These are phyloP conservation scores for Fraxinus ornus DNA, from an alignment of 305 asterid genomes.

Conservation along the genomic window DNA sequence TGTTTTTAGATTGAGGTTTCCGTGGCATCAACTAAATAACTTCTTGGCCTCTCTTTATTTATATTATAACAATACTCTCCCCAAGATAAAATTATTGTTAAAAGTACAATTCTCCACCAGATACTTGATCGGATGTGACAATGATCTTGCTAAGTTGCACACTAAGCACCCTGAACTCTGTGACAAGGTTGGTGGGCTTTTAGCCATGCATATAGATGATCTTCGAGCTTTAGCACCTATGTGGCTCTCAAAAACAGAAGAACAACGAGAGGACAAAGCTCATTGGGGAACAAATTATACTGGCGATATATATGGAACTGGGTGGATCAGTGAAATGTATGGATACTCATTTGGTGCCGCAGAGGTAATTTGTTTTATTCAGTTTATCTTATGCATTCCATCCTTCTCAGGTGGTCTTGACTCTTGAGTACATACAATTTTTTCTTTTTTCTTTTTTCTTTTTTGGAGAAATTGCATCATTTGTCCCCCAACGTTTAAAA, in stretches of 20 bases:
- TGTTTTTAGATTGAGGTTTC: not conserved
- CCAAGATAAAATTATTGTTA: not conserved
- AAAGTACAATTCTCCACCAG: slow-evolving; percentile 40
- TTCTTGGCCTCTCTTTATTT: not conserved
- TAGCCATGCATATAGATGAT: slow-evolving; percentile 97
- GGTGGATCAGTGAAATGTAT: slow-evolving; percentile 99
- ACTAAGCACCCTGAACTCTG: slow-evolving; percentile 89
- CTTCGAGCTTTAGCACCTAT: slow-evolving; percentile 87
- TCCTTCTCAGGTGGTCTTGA: not conserved
- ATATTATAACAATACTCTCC: not conserved
- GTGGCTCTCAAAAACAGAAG: slow-evolving; percentile 96
- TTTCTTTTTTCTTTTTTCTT: not conserved
- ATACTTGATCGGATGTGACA: slow-evolving; percentile 92
- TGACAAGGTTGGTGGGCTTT: slow-evolving; percentile 97
- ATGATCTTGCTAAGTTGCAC: slow-evolving; percentile 81
- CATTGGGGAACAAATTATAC: slow-evolving; percentile 93
- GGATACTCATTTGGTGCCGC: slow-evolving; percentile 99
- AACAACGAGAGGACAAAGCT: slow-evolving; percentile 75
- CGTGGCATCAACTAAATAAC: not conserved
- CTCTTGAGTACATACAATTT: not conserved
- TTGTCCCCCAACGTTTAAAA: not conserved
- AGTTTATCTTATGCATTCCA: not conserved
- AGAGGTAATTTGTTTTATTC: slow-evolving; percentile 49
- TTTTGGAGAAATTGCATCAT: not conserved
- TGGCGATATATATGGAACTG: slow-evolving; percentile 83